phyloP scores from a whole-genome alignment of 2,329 filamentous ascomycete genomes.

The Ophiostoma ulmi region DNA sequence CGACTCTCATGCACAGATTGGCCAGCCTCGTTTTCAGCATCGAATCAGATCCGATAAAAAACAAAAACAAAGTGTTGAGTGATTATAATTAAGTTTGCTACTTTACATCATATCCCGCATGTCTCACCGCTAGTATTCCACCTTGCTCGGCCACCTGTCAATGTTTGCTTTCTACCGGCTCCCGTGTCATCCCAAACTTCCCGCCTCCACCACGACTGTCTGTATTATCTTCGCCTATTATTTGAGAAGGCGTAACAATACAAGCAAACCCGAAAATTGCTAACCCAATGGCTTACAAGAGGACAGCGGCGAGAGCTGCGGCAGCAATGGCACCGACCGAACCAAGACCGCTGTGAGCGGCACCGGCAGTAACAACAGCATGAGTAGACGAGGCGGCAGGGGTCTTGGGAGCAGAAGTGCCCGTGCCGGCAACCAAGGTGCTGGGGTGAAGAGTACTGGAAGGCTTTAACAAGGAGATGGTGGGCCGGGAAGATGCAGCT shows the following conservation, averaged over 20 bases:
- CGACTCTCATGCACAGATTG: too few relatives aligned
- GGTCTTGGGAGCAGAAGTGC: neutral
- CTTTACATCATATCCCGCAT: neutral
- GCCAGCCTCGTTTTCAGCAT: neutral
- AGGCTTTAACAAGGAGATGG: neutral
- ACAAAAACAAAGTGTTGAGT: neutral
- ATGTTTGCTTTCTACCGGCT: neutral
- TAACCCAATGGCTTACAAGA: neutral
- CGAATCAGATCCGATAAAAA: neutral
- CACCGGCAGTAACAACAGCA: neutral
- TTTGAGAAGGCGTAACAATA: neutral
- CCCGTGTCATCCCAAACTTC: neutral
- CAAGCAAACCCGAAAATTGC: neutral
- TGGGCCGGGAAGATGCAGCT: neutral
- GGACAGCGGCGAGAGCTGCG: neutral
- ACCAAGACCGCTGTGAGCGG: neutral
- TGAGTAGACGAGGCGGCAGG: neutral
- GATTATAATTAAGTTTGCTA: neutral
- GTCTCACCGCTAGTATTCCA: neutral
- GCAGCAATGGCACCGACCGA: neutral
- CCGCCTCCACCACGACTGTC: too few relatives aligned
- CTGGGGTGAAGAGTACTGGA: neutral
- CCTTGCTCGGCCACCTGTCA: neutral
- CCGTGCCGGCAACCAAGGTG: neutral
- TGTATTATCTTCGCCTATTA: too few relatives aligned